These are phyloP conservation scores for Podospora didyma DNA, from an alignment of 495 filamentous ascomycete genomes.

Conservation along the genomic window DNA sequence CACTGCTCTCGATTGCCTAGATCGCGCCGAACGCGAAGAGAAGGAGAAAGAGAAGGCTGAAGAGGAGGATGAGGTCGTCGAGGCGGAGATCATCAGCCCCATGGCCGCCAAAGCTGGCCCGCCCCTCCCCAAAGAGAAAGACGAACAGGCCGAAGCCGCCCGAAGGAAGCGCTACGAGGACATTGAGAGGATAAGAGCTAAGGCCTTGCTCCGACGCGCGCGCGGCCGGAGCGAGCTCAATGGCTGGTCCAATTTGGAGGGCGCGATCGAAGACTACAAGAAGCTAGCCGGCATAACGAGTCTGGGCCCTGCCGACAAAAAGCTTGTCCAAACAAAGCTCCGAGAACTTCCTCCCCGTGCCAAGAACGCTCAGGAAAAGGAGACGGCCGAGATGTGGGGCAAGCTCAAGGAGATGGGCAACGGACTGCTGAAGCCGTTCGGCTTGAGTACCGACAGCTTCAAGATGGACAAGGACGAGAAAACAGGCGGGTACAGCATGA, in stretches of 20 bases:
- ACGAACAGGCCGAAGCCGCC: slow-evolving; percentile 19
- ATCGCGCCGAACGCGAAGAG: slow-evolving; percentile 45
- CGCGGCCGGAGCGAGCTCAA: slow-evolving; percentile 65
- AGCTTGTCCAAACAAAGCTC: slow-evolving; percentile 62
- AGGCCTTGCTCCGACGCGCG: slow-evolving; percentile 81
- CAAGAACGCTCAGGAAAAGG: slow-evolving; percentile 72
- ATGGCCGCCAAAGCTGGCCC: slow-evolving; percentile 46
- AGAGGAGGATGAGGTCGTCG: slow-evolving; percentile 56
- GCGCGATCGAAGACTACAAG: slow-evolving; percentile 75
- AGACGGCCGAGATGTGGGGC: slow-evolving; percentile 94
- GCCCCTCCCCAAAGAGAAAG: slow-evolving; percentile 35
- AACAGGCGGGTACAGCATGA: slow-evolving; percentile 89
- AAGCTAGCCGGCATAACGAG: slow-evolving; percentile 49
- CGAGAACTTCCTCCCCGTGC: slow-evolving; percentile 59
- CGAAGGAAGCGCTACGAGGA: slow-evolving; percentile 47
- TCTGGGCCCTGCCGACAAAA: slow-evolving; percentile 59
- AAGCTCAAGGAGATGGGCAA: slow-evolving; percentile 94
- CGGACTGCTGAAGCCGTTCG: slow-evolving; percentile 87
- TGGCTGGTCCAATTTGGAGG: slow-evolving; percentile 78
- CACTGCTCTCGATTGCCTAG: slow-evolving; percentile 66
- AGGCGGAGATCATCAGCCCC: slow-evolving; percentile 53
- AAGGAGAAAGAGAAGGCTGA: slow-evolving; percentile 22
- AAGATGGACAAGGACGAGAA: slow-evolving; percentile 87
- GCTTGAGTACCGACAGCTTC: slow-evolving; percentile 88
- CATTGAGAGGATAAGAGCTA: slow-evolving; percentile 73